These are phyloP conservation scores for Nitzschia putrida DNA, from an alignment of 108 stramenopile genomes.

Conservation along the genomic window DNA sequence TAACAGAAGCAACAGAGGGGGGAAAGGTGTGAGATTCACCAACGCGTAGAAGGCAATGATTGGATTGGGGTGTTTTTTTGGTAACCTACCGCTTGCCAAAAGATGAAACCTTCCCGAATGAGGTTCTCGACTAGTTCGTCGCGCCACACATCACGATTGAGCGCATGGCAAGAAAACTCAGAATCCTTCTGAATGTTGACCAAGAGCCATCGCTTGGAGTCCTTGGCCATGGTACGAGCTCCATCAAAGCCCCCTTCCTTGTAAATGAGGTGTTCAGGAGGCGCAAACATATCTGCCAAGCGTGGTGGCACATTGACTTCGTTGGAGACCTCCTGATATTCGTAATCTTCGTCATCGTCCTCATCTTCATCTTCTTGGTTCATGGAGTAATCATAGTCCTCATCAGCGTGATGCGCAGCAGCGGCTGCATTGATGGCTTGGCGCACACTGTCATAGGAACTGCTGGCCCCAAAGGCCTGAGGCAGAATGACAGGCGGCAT, in stretches of 20 bases:
- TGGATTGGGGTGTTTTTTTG: neutral
- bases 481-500: slow-evolving; percentile 33
- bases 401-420: slow-evolving; percentile 34
- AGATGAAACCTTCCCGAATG: slow-evolving; percentile 88
- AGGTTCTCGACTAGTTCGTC: slow-evolving; percentile 94
- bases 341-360: slow-evolving; percentile 29
- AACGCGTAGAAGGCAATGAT: neutral
- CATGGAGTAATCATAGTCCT: slow-evolving; percentile 25
- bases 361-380: slow-evolving; percentile 25
- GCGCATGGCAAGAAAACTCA: slow-evolving; percentile 89
- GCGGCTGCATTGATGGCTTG: slow-evolving; percentile 59
- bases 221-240: slow-evolving; percentile 79
- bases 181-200: slow-evolving; percentile 88
- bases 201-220: slow-evolving; percentile 86
- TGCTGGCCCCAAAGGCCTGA: slow-evolving; percentile 28
- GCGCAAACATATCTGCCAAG: slow-evolving; percentile 79
- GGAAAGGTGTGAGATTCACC: neutral
- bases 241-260: slow-evolving; percentile 78
- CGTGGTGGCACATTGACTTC: slow-evolving; percentile 14
- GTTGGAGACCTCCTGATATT: slow-evolving; percentile 16
- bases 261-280: slow-evolving; percentile 73
- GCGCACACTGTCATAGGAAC: slow-evolving; percentile 35
- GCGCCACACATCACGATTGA: slow-evolving; percentile 96
- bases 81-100: slow-evolving; percentile 82
- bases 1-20: neutral